Percentiles rank a stretch among this genome's conserved stretches.
phyloP scores from a whole-genome alignment of 1,284 basidiomycete species.

The Malassezia equina region DNA sequence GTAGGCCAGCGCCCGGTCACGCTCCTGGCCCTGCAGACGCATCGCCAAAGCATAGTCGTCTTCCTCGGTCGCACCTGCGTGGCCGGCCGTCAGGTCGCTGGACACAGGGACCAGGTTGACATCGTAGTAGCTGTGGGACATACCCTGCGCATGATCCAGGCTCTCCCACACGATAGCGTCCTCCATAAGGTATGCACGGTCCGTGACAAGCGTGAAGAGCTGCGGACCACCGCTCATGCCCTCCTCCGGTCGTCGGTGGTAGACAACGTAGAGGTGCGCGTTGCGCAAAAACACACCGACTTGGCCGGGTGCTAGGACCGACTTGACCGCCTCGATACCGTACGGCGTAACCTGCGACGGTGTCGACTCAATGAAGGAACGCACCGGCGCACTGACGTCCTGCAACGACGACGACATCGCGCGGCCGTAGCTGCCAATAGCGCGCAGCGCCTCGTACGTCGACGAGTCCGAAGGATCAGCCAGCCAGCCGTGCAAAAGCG shows the following conservation, averaged over 20 bases:
- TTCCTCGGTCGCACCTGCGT: neutral
- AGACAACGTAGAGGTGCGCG: constrained; percentile 75
- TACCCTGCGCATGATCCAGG: constrained; percentile 73
- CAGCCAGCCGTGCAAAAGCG: constrained; percentile 83
- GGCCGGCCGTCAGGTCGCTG: neutral
- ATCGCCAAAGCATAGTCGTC: constrained; percentile 14
- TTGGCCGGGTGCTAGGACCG: constrained; percentile 48
- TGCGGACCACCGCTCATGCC: constrained; percentile 6
- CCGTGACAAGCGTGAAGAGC: constrained; percentile 71
- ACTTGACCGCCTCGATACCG: constrained; percentile 54
- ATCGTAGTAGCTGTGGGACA: constrained; percentile 23
- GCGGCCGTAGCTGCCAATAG: constrained; percentile 53
- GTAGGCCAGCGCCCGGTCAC: constrained; percentile 10
- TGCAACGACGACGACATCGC: constrained; percentile 30
- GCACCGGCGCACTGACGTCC: constrained; percentile 21
- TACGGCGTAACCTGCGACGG: constrained; percentile 76
- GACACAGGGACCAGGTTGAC: constrained; percentile 1
- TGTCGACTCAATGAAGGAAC: constrained; percentile 57
- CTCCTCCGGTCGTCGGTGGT: constrained; percentile 48
- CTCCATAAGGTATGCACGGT: constrained; percentile 67
- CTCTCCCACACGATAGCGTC: constrained; percentile 73
- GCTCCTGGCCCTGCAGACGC: constrained; percentile 14
- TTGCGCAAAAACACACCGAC: constrained; percentile 74
- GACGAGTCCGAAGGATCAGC: constrained; percentile 64
- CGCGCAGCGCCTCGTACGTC: constrained; percentile 53